Base-by-base conservation (phyloP, 352 stramenopile species). In the Phytopythium chamaehyphon region DNA sequence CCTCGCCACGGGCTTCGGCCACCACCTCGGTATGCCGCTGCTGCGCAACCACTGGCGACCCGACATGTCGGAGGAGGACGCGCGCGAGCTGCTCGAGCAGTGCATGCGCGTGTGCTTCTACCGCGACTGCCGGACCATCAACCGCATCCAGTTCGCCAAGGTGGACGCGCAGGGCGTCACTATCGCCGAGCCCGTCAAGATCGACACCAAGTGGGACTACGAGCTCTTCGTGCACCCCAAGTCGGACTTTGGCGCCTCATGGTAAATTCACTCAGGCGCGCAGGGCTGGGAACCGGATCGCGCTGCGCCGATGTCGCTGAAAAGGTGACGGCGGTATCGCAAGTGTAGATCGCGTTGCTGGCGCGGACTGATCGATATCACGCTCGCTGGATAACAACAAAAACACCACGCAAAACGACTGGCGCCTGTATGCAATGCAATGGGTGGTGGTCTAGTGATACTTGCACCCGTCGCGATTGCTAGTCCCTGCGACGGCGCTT, bases 31-130 rank as follows among this genome's bases (percentile, higher is more conserved):
- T 16, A 92, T 98, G 69, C 97, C 97, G 31, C 69, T 99, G 52
- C 79, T 99, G 64, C 86, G 96, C 58, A 96, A 98, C 63, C 87
- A 97, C 59, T 99, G 95, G 87, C 71, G 75, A 28, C 70, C 81
- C 10, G 88, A 98, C 63, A 77, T 99, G 71, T 81, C 83, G 43
- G 96, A 99, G 73, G 77, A 76, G 16, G 96, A 99, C 61, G 96
- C 96, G 36, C 76, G 85, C 26, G 77, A 87, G 51, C 68, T 99
- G 50, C 73, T 99, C 42, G 95, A 98, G 67, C 88, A 98, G 69
- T 98, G 95, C 78, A 97, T 99, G 86, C 86, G 94, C 48, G 90
- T 99, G 40, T 94, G 98, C 54, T 98, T 98, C 71, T 99, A 99
- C 83, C 93, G 97, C 61, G 97, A 99, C 77, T 99, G 96, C 84